These are phyloP conservation scores for Erigeron philadelphicus DNA, from an alignment of 140 eudicot species.

Conservation along the genomic window DNA sequence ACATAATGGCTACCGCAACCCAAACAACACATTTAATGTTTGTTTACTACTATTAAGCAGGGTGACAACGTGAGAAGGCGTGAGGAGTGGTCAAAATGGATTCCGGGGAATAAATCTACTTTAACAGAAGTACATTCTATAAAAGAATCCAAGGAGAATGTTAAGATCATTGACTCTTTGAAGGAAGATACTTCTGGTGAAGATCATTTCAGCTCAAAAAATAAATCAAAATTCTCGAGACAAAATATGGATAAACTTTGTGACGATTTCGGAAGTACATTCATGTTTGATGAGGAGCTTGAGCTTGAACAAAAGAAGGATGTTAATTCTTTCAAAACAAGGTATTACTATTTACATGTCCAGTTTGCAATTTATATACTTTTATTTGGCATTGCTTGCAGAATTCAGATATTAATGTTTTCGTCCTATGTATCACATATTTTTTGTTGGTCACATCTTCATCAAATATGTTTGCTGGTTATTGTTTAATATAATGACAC, in stretches of 20 bases:
- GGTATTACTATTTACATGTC: slow-evolving; percentile 38
- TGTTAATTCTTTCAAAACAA: slow-evolving; percentile 32
- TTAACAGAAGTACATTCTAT: slow-evolving; percentile 7
- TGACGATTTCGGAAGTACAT: slow-evolving; percentile 70
- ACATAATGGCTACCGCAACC: slow-evolving; percentile 4
- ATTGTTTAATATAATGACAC: slow-evolving; percentile 3
- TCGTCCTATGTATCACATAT: not conserved
- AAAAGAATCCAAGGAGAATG: slow-evolving; percentile 30
- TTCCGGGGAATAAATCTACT: slow-evolving; percentile 44
- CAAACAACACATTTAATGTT: not conserved
- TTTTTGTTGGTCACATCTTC: too few species aligned
- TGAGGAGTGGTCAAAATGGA: slow-evolving; percentile 88
- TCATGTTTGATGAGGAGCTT: slow-evolving; percentile 92
- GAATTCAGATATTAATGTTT: not conserved
- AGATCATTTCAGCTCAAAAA: slow-evolving; percentile 14
- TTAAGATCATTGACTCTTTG: slow-evolving; percentile 10
- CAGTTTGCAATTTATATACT: not conserved
- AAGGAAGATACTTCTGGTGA: slow-evolving; percentile 29
- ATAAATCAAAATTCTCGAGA: slow-evolving; percentile 19
- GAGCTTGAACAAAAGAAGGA: slow-evolving; percentile 62
- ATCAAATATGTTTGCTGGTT: slow-evolving; percentile 2
- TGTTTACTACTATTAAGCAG: slow-evolving; percentile 32
- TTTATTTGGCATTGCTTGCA: not conserved
- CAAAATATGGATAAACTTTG: slow-evolving; percentile 38
- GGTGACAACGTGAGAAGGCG: slow-evolving; percentile 69